phyloP scores from a whole-genome alignment of 352 stramenopile species.

The Nothophytophthora sp. region DNA sequence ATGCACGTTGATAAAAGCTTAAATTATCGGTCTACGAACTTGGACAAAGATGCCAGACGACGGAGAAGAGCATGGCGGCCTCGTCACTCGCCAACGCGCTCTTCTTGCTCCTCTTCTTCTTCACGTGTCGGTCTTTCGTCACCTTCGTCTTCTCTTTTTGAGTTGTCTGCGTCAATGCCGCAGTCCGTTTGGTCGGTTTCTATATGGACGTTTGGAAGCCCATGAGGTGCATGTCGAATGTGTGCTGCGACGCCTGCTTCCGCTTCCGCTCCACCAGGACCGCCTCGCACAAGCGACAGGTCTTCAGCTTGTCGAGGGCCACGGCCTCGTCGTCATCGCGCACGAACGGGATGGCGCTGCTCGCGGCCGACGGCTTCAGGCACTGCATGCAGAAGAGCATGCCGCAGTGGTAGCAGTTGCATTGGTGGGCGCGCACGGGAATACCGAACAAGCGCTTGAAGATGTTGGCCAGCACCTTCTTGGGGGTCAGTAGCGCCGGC shows the following conservation, averaged over 20 bases:
- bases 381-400: slow-evolving; percentile 75
- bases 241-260: slow-evolving; percentile 48
- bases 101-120: slow-evolving; percentile 15
- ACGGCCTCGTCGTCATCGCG: slow-evolving; percentile 57
- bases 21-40: slow-evolving; percentile 40
- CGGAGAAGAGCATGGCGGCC: slow-evolving; percentile 21
- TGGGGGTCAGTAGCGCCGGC: slow-evolving; percentile 37
- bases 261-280: slow-evolving; percentile 59
- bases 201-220: slow-evolving; percentile 40
- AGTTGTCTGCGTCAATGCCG: slow-evolving; percentile 18
- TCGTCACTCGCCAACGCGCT: no score
- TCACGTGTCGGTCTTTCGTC: slow-evolving; percentile 25
- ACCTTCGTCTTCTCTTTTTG: slow-evolving; percentile 18
- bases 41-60: slow-evolving; percentile 18
- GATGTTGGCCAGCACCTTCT: slow-evolving; percentile 55
- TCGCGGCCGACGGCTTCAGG: slow-evolving; percentile 50
- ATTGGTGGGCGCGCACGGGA: slow-evolving; percentile 45
- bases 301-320: slow-evolving; percentile 56
- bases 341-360: slow-evolving; percentile 53
- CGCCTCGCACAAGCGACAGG: slow-evolving; percentile 61
- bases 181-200: slow-evolving; percentile 26
- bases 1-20: slow-evolving; percentile 31
- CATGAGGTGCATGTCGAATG: slow-evolving; percentile 63
- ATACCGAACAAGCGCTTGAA: slow-evolving; percentile 56
- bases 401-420: slow-evolving; percentile 86